phyloP scores from a whole-genome alignment of 441 rosid species.

The Pelargonium australe region DNA sequence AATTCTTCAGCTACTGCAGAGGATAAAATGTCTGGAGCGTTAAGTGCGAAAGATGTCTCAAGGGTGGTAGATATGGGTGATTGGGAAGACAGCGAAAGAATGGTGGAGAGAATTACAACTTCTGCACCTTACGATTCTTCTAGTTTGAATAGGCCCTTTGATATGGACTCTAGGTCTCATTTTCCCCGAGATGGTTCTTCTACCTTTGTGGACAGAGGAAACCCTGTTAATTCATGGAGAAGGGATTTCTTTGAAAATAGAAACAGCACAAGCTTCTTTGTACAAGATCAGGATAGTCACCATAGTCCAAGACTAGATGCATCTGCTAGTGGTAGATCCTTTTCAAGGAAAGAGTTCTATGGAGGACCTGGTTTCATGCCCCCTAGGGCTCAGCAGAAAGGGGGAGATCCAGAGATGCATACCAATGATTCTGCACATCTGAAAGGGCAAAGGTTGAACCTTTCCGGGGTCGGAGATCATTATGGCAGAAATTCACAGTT shows the following conservation, averaged over 20 bases:
- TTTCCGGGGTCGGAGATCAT: constrained; percentile 59
- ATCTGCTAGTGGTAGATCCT: constrained; percentile 40
- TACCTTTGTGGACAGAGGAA: constrained; percentile 48
- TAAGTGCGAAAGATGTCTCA: constrained; percentile 41
- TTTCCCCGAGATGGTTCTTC: constrained; percentile 55
- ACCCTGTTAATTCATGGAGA: constrained; percentile 56
- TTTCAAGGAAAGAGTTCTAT: constrained; percentile 51
- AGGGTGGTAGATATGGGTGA: constrained; percentile 50
- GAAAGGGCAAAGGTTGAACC: constrained; percentile 66
- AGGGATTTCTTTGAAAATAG: constrained; percentile 63
- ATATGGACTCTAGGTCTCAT: constrained; percentile 38
- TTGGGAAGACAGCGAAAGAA: constrained; percentile 86
- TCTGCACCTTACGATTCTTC: constrained; percentile 69
- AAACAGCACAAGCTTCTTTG: constrained; percentile 39
- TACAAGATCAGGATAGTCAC: constrained; percentile 48
- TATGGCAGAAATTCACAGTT: constrained; percentile 49
- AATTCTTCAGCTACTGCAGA: constrained; percentile 41
- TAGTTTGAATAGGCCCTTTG: constrained; percentile 48
- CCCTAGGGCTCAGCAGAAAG: constrained; percentile 40
- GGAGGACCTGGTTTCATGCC: constrained; percentile 52
- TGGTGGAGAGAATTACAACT: constrained; percentile 81
- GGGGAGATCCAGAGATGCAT: constrained; percentile 49
- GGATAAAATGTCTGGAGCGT: constrained; percentile 38
- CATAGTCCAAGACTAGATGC: constrained; percentile 51
- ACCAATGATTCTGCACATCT: constrained; percentile 41